Base-by-base conservation (phyloP, 495 filamentous ascomycete genomes). In the Cryomyces minteri region DNA sequence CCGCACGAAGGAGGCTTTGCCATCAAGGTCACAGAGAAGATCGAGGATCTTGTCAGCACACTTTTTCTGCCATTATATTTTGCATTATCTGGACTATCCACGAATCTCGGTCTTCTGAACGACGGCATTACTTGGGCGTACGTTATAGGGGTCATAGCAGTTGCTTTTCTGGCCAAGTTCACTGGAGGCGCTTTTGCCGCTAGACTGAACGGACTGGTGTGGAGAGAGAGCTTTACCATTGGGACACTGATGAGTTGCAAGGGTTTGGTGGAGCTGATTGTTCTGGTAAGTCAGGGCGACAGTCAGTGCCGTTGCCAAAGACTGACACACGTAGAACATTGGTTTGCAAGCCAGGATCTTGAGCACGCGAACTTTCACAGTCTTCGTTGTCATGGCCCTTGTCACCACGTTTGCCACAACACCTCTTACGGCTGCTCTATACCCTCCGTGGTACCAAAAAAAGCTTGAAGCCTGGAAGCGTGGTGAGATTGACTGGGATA, bases 321-420 rank as follows among this genome's bases (percentile, higher is more conserved):
- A 8, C 14, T 43, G 59, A 33, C 10, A 25, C 6, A 32, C 32
- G 1, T 47, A 92, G 83, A 98, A 98, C 53, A 94, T 98, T 54
- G 90, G 90, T 28, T 71, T 90, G 11, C 82, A 93, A 71, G 90
- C 90, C 25, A 78, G 79, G 43, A 95, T 98, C 50, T 64, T 98
- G 31, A 88, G 82, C 42, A 70, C 72, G 28, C 73, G 77, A 30
- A 94, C 90, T 0, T 98, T 98, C 58, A 98, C 88, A 32, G 94
- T 98, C 47, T 98, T 98, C 45, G 90, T 98, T n/a, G 84, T 95
- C 50, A 95, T 96, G 77, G 88, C 90, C 32, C 67, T 96, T 6
- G 73, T 94, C 36, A 94, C 88, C 2, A 98, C 90, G 0, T 88
- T 98, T 45, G 67, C 79, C 4, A 95, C 90, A 0, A 94, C 88